Evolutionary conservation across 2,329 filamentous ascomycete genomes (phyloP), one percentile per base, ranked within the genome.

Genomic region (Canariomyces notabilis): DNA sequence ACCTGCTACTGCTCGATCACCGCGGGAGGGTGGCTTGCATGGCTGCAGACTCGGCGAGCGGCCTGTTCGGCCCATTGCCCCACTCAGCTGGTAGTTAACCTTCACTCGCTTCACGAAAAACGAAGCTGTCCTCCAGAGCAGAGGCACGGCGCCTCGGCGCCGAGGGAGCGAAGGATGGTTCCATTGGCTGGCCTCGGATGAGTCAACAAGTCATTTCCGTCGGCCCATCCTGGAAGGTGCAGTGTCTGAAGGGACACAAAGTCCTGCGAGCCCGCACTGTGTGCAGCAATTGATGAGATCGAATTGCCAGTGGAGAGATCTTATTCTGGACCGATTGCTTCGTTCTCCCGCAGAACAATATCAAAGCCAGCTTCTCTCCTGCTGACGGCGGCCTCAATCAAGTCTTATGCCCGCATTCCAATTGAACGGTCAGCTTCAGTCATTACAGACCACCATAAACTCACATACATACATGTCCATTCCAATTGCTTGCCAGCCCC

Each of bases 11-110:
- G 12, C 21, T 6, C 21, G 33, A 6, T 37, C 21, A 39, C 43
- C 26, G 39, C 42, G 45, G 39, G 23, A 48, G 33, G 39, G 42
- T 22, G 45, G 26, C 46, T 20, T 55, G 49, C 57, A 55, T 50
- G 54, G 51, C 41, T 49, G 52, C 53, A 53, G 50, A 49, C 51
- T 52, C 57, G 57, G 57, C 57, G 57, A 59, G 55, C 49, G 34
- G 32, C 46, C 48, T 48, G 26, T 16, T 19, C 20, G 36, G 35
- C 42, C 45, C 45, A 44, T 42, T 37, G 4, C 40, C 32, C 22
- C 33, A 23, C 19, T 21, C 16, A 6, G 11, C 36, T 31, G 14
- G 35, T 19, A n/a, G n/a, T n/a, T n/a, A 34, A 18, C 32, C 31
- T 18, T 34, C 37, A 37, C 21, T 20, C 33, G 29, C n/a, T 29